Evolutionary conservation across 2,329 filamentous ascomycete species (phyloP).

Genomic region (Diaporthe citri): DNA sequence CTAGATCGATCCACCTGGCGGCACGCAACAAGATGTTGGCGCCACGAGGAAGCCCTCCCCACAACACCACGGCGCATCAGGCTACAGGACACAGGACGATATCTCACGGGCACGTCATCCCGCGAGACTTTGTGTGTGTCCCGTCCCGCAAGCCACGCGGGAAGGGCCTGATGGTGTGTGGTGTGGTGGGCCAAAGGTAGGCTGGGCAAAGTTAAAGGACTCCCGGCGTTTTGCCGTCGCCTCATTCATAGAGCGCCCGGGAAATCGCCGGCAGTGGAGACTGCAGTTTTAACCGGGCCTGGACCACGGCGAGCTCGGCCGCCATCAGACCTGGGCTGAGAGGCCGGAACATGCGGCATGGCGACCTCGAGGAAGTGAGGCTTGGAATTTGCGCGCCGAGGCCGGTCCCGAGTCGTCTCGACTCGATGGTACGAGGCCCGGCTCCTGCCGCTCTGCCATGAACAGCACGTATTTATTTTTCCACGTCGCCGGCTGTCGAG

Average conservation of each 20-base stretch:
- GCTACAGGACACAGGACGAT: neutral
- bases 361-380: neutral
- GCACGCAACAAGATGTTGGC: neutral
- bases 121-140: neutral
- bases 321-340: neutral
- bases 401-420: neutral
- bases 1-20: neutral
- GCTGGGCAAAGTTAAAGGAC: neutral
- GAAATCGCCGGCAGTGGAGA: constrained; percentile 2
- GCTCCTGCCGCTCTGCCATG: neutral
- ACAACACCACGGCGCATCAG: neutral
- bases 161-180: neutral
- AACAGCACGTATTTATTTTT: too few relatives aligned
- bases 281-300: constrained; percentile 20
- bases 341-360: neutral
- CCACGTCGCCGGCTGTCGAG: neutral
- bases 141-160: neutral
- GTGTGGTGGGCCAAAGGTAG: neutral
- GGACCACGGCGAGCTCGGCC: constrained; percentile 5
- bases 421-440: neutral
- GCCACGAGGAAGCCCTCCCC: neutral
- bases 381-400: neutral
- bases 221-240: constrained; percentile 14
- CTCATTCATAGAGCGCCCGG: constrained; percentile 20
- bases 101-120: neutral